These are phyloP conservation scores for Bruguiera parviflora DNA, from an alignment of 345 rosid species.

Conservation along the genomic window DNA sequence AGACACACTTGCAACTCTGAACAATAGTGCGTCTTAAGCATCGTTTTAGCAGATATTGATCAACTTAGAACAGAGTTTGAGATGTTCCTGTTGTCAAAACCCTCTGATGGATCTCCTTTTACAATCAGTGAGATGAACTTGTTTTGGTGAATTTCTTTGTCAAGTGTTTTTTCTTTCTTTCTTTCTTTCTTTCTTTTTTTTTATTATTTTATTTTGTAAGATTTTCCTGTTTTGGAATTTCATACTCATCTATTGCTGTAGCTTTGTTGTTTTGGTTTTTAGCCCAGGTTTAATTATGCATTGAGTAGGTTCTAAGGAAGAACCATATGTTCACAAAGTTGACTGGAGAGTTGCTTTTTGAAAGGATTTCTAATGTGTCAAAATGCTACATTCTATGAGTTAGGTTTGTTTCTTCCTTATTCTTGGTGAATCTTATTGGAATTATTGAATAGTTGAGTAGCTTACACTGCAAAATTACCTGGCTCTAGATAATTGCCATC, in stretches of 20 bases:
- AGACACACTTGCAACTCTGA: conserved; percentile 11
- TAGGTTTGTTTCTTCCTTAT: background rate
- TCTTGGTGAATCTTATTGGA: background rate
- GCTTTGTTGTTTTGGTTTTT: conserved; percentile 25
- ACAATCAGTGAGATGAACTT: conserved; percentile 9
- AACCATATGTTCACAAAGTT: conserved; percentile 12
- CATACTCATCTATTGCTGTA: conserved; percentile 19
- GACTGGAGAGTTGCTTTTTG: conserved; percentile 15
- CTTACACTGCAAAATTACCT: background rate
- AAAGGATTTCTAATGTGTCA: conserved; percentile 14
- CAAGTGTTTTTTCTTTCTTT: background rate
- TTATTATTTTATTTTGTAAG: background rate
- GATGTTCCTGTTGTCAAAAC: background rate
- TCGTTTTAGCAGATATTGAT: too few relatives aligned
- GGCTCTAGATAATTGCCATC: background rate
- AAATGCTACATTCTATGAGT: conserved; percentile 11
- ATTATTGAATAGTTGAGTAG: background rate
- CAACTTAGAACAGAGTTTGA: too few relatives aligned
- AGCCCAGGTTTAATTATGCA: conserved; percentile 18
- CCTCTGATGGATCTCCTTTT: background rate
- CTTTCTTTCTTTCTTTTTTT: too few relatives aligned
- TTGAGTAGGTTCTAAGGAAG: conserved; percentile 24
- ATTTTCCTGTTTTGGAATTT: conserved; percentile 9
- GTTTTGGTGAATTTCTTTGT: background rate
- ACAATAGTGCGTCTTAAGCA: background rate